phyloP scores from a whole-genome alignment of 441 rosid genomes.

The Cnidoscolus chayamansa region DNA sequence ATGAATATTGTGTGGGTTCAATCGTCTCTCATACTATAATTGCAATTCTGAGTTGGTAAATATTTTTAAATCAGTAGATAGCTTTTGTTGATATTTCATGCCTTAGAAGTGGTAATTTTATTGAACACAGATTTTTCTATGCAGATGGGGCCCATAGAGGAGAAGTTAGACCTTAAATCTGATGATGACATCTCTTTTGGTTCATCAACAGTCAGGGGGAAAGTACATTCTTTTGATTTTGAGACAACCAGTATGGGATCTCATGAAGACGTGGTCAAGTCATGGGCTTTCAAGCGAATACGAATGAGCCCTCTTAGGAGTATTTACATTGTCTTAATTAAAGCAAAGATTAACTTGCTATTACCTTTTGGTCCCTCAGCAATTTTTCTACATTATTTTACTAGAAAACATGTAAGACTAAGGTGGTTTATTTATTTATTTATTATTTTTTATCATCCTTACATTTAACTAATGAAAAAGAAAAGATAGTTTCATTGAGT shows the following conservation, averaged over 20 bases:
- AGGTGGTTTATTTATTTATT: too few relatives aligned
- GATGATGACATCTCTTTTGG: constrained; percentile 41
- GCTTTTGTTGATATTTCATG: too few relatives aligned
- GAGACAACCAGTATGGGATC: constrained; percentile 19
- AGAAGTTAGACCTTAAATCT: constrained; percentile 36
- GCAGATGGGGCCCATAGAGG: constrained; percentile 39
- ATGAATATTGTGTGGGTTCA: too few relatives aligned
- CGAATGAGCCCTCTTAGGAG: constrained; percentile 28
- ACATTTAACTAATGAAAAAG: background rate
- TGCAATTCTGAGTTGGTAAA: too few relatives aligned
- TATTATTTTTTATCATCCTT: background rate
- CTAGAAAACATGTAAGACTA: constrained; percentile 40
- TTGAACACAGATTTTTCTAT: background rate
- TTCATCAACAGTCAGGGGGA: constrained; percentile 34
- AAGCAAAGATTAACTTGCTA: constrained; percentile 51
- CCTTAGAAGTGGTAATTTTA: too few relatives aligned
- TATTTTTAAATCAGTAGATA: too few relatives aligned
- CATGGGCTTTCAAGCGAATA: constrained; percentile 29
- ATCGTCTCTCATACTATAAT: too few relatives aligned
- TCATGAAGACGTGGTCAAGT: constrained; percentile 12
- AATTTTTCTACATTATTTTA: constrained; percentile 50
- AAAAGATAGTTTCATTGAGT: background rate
- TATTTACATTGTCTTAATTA: constrained; percentile 30
- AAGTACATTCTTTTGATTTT: constrained; percentile 32
- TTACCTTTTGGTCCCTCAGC: constrained; percentile 83